Percentiles rank a stretch among this genome's conserved stretches.
These are phyloP conservation scores for Isabelozyma gotoi DNA, from an alignment of 805 yeast species.

Conservation along the genomic window DNA sequence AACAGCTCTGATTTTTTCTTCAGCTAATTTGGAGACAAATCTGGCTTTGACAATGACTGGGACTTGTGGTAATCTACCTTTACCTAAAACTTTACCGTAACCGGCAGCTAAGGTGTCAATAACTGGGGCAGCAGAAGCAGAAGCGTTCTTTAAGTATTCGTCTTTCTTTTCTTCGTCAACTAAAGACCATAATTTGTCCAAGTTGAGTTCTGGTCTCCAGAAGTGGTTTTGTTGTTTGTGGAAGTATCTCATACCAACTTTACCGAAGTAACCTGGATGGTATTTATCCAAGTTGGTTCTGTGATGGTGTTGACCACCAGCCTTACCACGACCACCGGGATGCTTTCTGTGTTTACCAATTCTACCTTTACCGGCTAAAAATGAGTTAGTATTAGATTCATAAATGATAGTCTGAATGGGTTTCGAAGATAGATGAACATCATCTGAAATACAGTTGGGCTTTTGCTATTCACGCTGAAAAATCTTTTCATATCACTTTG, in stretches of 20 bases:
- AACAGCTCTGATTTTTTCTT: conserved; percentile 99
- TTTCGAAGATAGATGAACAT: too few relatives aligned
- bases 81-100: conserved; percentile 99
- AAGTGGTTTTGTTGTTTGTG: conserved; percentile 90
- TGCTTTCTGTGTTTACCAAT: conserved; percentile 99
- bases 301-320: conserved; percentile 99
- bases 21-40: conserved; percentile 98
- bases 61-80: conserved; percentile 96
- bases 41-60: conserved; percentile 99
- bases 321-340: conserved; percentile 99
- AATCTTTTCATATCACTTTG: too few relatives aligned
- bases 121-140: conserved; percentile 93
- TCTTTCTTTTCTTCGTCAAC: conserved; percentile 93
- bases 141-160: conserved; percentile 80
- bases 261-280: conserved; percentile 99
- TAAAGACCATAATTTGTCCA: conserved; percentile 98
- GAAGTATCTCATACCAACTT: conserved; percentile 99
- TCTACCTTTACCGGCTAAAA: conserved; percentile 99
- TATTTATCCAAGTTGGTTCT: conserved; percentile 99
- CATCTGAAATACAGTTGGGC: too few relatives aligned
- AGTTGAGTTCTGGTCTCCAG: conserved; percentile 98
- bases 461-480: too few relatives aligned
- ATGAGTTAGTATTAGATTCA: conserved; percentile 33
- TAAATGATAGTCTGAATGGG: too few relatives aligned
- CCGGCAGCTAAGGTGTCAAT: conserved; percentile 99